phyloP scores from a whole-genome alignment of 352 stramenopile species.

The Poterioochromonas sp. region DNA sequence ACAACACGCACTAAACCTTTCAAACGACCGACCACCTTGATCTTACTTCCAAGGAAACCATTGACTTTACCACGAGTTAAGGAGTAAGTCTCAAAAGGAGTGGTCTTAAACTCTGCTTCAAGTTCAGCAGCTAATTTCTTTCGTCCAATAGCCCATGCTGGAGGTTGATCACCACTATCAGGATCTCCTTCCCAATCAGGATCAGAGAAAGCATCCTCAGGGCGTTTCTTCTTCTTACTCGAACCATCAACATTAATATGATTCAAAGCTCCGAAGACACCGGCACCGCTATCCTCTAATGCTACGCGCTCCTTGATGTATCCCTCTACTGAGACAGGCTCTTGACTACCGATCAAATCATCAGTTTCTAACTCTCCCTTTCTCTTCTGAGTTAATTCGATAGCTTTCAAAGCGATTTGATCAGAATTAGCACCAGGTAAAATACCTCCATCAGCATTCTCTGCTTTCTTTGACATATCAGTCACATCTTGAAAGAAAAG shows the following conservation, averaged over 20 bases:
- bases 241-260: conserved; percentile 47
- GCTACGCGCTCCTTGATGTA: conserved; percentile 13
- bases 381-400: background rate
- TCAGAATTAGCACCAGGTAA: background rate
- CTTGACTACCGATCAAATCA: conserved; percentile 12
- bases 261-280: conserved; percentile 69
- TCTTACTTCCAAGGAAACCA: conserved; percentile 38
- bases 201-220: conserved; percentile 21
- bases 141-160: conserved; percentile 11
- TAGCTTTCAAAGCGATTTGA: background rate
- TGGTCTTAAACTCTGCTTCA: conserved; percentile 54
- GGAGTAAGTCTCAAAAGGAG: conserved; percentile 66
- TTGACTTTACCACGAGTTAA: conserved; percentile 55
- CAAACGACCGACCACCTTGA: conserved; percentile 62
- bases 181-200: conserved; percentile 10
- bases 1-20: conserved; percentile 74
- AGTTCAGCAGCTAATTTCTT: conserved; percentile 28
- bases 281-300: conserved; percentile 58
- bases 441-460: background rate
- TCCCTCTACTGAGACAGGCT: background rate
- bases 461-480: conserved; percentile 36
- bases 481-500: conserved; percentile 58
- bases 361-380: background rate
- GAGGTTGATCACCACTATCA: conserved; percentile 26
- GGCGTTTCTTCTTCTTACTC: conserved; percentile 23